These are phyloP conservation scores for Ophiostoma angusticollis DNA, from an alignment of 2,329 filamentous ascomycete species.

Conservation along the genomic window DNA sequence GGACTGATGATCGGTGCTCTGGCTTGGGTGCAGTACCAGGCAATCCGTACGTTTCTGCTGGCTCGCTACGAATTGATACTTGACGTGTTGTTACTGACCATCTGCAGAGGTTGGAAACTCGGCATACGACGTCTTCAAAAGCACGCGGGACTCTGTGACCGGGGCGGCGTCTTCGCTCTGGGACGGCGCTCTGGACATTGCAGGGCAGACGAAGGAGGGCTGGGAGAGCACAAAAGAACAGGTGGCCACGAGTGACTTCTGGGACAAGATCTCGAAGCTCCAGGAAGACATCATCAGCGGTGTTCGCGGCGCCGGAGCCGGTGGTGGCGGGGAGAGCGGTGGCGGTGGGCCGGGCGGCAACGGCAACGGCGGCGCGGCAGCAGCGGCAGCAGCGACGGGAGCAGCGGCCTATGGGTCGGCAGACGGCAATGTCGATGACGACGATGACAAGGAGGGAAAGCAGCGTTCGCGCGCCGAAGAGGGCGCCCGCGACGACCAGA, in stretches of 20 bases:
- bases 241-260: constrained; percentile 59
- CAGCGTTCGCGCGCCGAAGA: constrained; percentile 34
- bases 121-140: constrained; percentile 61
- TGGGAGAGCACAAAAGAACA: constrained; percentile 77
- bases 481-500: constrained; percentile 80
- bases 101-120: constrained; percentile 58
- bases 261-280: constrained; percentile 56
- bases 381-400: constrained; percentile 43
- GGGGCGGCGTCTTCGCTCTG: constrained; percentile 58
- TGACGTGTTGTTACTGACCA: too few relatives aligned
- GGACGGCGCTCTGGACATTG: constrained; percentile 59
- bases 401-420: constrained; percentile 60
- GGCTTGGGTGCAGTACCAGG: constrained; percentile 94
- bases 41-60: constrained; percentile 52
- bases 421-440: constrained; percentile 56
- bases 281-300: constrained; percentile 47
- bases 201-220: constrained; percentile 64
- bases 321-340: constrained; percentile 34
- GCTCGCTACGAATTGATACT: not conserved
- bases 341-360: constrained; percentile 28
- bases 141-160: constrained; percentile 58
- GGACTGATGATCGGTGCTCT: constrained; percentile 75
- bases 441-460: constrained; percentile 14
- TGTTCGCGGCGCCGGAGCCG: constrained; percentile 23
- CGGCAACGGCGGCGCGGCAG: constrained; percentile 44